Conservation (phyloP, 768 basidiomycete species). For the Chalciporus chontae region DNA sequence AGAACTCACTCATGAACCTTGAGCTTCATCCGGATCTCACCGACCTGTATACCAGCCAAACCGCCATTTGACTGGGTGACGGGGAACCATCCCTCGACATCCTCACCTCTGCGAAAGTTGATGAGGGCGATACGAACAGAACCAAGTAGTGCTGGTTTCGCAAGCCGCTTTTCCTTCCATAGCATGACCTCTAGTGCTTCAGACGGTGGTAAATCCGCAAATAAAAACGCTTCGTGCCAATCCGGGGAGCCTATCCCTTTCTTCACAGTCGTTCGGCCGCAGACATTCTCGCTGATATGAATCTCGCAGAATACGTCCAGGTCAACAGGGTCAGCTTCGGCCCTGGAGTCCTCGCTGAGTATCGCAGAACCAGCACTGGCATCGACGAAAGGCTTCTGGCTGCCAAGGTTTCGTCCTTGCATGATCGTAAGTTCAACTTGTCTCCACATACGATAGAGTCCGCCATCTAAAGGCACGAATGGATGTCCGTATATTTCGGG, state of each 20-base stretch:
- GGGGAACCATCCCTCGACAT: conserved; percentile 84
- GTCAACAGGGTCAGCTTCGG: conserved; percentile 54
- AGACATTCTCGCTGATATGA: conserved; percentile 60
- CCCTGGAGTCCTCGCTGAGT: conserved; percentile 31
- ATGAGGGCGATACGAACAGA: conserved; percentile 58
- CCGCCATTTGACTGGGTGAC: conserved; percentile 51
- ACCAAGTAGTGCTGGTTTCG: conserved; percentile 57
- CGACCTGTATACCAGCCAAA: conserved; percentile 56
- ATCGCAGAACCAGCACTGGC: conserved; percentile 22
- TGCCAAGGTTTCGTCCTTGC: conserved; percentile 72
- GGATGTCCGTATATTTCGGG: conserved; percentile 74
- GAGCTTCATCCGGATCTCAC: conserved; percentile 72
- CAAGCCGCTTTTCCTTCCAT: conserved; percentile 63
- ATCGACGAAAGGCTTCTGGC: conserved; percentile 35
- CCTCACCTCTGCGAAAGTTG: conserved; percentile 72
- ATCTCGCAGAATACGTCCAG: conserved; percentile 78
- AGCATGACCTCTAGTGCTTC: conserved; percentile 64
- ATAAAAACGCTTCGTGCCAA: conserved; percentile 80
- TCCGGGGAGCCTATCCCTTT: conserved; percentile 63
- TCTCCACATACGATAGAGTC: conserved; percentile 85
- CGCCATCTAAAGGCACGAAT: conserved; percentile 55
- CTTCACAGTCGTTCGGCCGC: conserved; percentile 73
- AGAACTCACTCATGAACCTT: conserved; percentile 67
- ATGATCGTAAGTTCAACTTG: conserved; percentile 71
- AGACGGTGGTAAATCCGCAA: conserved; percentile 77